Base-by-base conservation (phyloP, 176 grass and related monocot species). In the Carex cristatella region DNA sequence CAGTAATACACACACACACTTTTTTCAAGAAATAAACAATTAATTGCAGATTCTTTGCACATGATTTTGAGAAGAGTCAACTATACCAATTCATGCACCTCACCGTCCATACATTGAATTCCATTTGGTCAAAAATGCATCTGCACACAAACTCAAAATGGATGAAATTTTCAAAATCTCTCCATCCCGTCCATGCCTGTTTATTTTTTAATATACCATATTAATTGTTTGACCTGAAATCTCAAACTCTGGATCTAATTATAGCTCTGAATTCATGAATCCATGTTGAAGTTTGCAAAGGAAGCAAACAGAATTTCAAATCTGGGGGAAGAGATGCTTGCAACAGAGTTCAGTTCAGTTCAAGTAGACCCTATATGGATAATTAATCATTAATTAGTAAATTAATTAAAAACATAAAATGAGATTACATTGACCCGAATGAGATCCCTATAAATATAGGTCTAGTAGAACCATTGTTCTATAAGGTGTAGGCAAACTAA, bases 31-130 rank as follows among this genome's bases (percentile, higher is more conserved):
- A 30, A 55, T 32, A 23, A 81, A 62, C 33, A 46, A 63, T 18
- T 35, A 1, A 81, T 15, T 44, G 23, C 57, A 81, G 63, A 80
- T 18, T 61, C 57, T 63, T 18, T 59, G 33, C 79, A 81, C 57
- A 63, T 81, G 56, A 81, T 81, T 61, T 61, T 63, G 79, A 62
- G 57, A 81, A 11, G 27, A 81, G 35, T 81, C 18, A 59, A 40
- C 31, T 58, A n/a, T 62, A 37, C 73, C 79, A 81, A 81, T 81
- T 81, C 79, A 81, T 81, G 79, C 58, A 81, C 60, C 60, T 61
- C 53, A 48, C 37, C 32, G 31, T 35, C 55, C 14, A 81, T 81
- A 64, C 58, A 81, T 7, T 81, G 79, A 81, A 81, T 35, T 80
- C 79, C 2, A 81, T 32, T 42, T 63, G 16, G 18, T 81, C 35